Conservation (phyloP, 208 protist species). For the Leishmania martiniquensis region DNA sequence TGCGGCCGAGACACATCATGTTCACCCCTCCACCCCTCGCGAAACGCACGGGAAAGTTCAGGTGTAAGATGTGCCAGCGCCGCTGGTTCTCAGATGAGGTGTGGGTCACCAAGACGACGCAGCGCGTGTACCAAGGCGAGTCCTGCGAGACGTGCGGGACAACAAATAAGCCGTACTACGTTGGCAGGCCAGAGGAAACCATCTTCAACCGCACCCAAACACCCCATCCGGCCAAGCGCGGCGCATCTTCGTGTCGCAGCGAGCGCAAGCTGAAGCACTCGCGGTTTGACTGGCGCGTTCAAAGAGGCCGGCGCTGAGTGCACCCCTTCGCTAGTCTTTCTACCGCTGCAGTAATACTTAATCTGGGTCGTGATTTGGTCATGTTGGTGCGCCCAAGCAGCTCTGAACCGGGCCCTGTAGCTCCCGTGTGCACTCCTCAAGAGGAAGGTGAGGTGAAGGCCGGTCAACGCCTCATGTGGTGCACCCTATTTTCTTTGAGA, state of each 20-base stretch:
- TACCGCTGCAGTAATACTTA: neutral
- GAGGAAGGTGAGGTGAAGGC: neutral
- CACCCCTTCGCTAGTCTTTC: neutral
- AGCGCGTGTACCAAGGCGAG: constrained; percentile 90
- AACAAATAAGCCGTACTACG: constrained; percentile 89
- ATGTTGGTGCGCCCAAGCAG: neutral
- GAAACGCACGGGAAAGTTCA: constrained; percentile 70
- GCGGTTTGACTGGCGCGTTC: constrained; percentile 78
- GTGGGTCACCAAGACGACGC: constrained; percentile 91
- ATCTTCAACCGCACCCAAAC: constrained; percentile 84
- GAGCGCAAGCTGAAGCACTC: constrained; percentile 77
- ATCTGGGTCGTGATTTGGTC: neutral
- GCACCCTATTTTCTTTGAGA: neutral
- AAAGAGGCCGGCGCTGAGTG: constrained; percentile 42
- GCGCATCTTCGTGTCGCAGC: constrained; percentile 62
- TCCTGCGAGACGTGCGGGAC: constrained; percentile 84
- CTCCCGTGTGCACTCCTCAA: neutral
- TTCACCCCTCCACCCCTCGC: constrained; percentile 87
- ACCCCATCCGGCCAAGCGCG: constrained; percentile 77
- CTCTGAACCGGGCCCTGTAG: neutral
- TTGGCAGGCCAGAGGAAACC: constrained; percentile 71
- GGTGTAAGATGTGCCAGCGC: constrained; percentile 62
- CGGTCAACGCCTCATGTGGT: neutral
- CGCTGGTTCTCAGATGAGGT: constrained; percentile 77
- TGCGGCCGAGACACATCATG: constrained; percentile 89